Conservation (phyloP, 257 asterid genomes). For the Nicotiana tabacum region DNA sequence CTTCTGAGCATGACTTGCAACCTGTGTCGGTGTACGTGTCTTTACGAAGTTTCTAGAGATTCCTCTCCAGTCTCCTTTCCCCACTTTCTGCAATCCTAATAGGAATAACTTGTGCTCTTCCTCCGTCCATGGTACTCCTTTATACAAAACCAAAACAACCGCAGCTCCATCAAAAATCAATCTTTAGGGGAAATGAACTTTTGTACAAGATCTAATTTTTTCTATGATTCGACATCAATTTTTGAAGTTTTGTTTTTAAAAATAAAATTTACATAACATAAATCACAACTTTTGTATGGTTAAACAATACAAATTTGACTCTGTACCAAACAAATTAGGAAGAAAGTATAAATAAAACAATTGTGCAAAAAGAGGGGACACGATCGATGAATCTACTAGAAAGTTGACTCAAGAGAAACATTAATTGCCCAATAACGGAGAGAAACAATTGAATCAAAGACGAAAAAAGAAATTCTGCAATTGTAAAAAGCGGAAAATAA, state of each 20-base stretch:
- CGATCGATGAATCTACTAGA: neutral
- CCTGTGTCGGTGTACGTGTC: constrained; percentile 92
- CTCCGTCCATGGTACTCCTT: constrained; percentile 93
- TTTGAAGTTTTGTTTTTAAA: no score
- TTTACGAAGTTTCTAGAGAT: constrained; percentile 79
- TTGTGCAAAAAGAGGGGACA: neutral
- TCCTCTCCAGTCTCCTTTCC: constrained; percentile 93
- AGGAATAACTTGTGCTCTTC: constrained; percentile 84
- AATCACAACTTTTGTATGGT: neutral
- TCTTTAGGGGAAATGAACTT: neutral
- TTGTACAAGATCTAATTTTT: neutral
- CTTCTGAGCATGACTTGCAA: constrained; percentile 94
- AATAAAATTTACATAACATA: neutral
- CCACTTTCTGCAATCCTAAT: constrained; percentile 70
- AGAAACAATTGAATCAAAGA: neutral
- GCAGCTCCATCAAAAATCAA: neutral
- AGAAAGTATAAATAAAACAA: neutral
- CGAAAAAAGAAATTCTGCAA: neutral
- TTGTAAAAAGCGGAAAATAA: neutral
- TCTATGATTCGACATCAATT: neutral
- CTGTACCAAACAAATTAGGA: neutral
- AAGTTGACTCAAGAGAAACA: neutral
- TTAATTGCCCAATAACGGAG: neutral
- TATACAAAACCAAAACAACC: neutral
- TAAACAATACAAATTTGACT: neutral